phyloP scores from a whole-genome alignment of 23 red algal genomes.

The Pyropia haitanensis region DNA sequence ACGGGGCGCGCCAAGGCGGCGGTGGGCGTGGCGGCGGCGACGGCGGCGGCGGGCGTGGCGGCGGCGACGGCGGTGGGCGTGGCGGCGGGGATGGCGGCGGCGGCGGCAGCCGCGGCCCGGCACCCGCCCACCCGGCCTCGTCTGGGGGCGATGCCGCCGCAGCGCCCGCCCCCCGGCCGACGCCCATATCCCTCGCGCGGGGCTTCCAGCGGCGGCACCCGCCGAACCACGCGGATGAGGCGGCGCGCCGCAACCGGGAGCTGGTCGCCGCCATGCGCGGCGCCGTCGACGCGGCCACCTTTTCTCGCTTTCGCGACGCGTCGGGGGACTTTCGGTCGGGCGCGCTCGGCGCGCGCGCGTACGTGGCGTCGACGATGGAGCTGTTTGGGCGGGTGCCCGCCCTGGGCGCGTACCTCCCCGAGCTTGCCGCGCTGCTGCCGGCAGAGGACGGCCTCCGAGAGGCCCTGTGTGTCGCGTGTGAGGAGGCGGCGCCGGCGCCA shows the following conservation, averaged over 20 bases:
- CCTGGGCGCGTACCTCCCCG: conserved; percentile 42
- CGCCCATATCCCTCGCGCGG: conserved; percentile 27
- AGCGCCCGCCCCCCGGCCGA: not conserved
- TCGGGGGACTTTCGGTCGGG: conserved; percentile 43
- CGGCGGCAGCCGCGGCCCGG: conserved; percentile 2
- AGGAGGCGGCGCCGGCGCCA: no score
- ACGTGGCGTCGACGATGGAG: conserved; percentile 35
- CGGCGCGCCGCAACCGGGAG: conserved; percentile 21
- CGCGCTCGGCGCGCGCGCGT: conserved; percentile 19
- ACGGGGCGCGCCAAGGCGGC: conserved; percentile 40
- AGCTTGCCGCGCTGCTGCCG: conserved; percentile 46
- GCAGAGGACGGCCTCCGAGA: no score
- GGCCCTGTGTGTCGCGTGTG: no score
- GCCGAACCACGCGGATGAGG: conserved; percentile 31
- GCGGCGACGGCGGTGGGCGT: not conserved
- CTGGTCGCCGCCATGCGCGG: conserved; percentile 41
- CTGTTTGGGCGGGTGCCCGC: conserved; percentile 40
- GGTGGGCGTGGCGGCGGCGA: conserved; percentile 15
- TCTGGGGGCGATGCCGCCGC: conserved; percentile 2
- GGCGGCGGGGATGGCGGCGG: not conserved
- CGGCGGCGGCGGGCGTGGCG: not conserved
- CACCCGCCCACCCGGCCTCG: not conserved
- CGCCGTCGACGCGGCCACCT: conserved; percentile 35
- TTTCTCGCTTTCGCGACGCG: conserved; percentile 29
- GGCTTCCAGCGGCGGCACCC: conserved; percentile 26